A percentile compares a stretch with the other conserved stretches of the same genome.
Conservation (phyloP, 2,329 filamentous ascomycete genomes). For the Orbilia blumenaviensis region DNA sequence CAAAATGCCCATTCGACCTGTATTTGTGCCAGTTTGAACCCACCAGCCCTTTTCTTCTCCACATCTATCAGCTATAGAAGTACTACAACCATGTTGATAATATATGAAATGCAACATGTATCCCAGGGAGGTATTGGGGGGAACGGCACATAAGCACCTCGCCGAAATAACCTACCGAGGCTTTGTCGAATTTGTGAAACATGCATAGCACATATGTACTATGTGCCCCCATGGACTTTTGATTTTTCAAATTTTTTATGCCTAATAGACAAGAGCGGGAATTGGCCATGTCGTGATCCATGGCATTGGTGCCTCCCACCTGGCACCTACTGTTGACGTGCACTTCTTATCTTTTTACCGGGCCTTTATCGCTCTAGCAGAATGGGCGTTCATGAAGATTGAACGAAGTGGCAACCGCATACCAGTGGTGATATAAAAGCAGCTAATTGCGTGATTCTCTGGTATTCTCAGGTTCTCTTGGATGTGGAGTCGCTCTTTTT, state of each 20-base stretch:
- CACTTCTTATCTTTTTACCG: constrained; percentile 30
- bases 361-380: not conserved
- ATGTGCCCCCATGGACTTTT: constrained; percentile 11
- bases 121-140: not conserved
- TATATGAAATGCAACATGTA: not conserved
- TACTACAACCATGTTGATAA: not conserved
- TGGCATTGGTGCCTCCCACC: constrained; percentile 14
- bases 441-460: constrained; percentile 43
- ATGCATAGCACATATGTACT: not conserved
- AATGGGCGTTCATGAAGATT: too few relatives aligned
- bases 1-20: constrained; percentile 18
- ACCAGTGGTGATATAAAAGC: constrained; percentile 40
- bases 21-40: not conserved
- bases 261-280: not conserved
- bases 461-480: not conserved
- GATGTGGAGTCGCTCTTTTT: constrained; percentile 8
- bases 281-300: constrained; percentile 38
- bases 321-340: not conserved
- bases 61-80: constrained; percentile 5
- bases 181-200: constrained; percentile 29
- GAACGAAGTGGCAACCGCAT: constrained; percentile 16
- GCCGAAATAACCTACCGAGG: constrained; percentile 44
- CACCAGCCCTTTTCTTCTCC: constrained; percentile 4
- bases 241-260: too few relatives aligned
- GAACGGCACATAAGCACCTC: constrained; percentile 1